Evolutionary conservation across 2,329 filamentous ascomycete species (phyloP), one percentile per base, ranked within the genome.

Genomic region (Colletotrichum paranaense): DNA sequence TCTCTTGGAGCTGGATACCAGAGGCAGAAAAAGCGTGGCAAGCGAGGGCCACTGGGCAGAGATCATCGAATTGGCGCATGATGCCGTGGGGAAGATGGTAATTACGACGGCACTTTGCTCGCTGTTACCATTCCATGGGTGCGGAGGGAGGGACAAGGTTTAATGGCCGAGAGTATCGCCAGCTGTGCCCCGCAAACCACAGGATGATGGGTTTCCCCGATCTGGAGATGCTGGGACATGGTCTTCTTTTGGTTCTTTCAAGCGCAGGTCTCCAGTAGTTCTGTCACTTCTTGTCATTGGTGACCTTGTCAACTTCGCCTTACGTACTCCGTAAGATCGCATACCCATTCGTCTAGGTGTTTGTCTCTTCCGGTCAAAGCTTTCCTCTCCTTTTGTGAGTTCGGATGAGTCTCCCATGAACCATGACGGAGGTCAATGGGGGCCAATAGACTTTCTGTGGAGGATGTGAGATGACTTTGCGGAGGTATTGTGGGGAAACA

Each of bases 61-160:
- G 28, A 62, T 8, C 55, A 12, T 28, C 16, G 19, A n/a, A 24
- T 22, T 30, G 53, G 55, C 67, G 67, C 70, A 70, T 70, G 70
- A 73, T 38, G 30, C 42, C 59, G 55, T 73, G 70, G 70, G 70
- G 67, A 60, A 42, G 8, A 56, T 53, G 46, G 67, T 57, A 70
- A 70, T 73, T 66, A 70, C 60, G 8, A 46, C 70, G 70, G 67
- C 24, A 42, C 67, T 70, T 73, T 73, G 70, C 60, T 73, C 70
- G 70, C 67, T 73, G 66, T 70, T 70, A 73, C 46, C 60, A n/a
- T 19, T 26, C 60, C 42, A n/a, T 49, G 42, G 42, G 42, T 22
- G 42, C 42, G 42, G 42, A 49, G 53, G 56, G 69, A 42, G 35
- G 32, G 30, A 58, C 70, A 69, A 53, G 70, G 66, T 63, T 73